phyloP scores from a whole-genome alignment of 768 basidiomycete genomes.

The Lenzites betulinus region DNA sequence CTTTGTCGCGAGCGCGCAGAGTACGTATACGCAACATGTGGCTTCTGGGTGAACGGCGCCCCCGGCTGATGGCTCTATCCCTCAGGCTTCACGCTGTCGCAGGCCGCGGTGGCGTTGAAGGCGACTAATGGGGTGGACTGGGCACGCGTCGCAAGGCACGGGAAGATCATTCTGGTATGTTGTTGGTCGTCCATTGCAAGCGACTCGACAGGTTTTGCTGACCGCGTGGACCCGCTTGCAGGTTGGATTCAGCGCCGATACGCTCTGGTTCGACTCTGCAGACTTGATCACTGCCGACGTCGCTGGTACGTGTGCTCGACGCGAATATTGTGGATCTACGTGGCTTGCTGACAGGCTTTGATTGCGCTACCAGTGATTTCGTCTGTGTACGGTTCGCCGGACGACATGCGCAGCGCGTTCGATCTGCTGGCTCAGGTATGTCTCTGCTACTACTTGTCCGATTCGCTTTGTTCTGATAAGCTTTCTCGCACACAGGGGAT shows the following conservation, averaged over 20 bases:
- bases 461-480: too few relatives aligned
- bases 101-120: neutral
- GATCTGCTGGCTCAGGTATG: neutral
- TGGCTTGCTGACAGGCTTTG: neutral
- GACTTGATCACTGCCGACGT: neutral
- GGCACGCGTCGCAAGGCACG: neutral
- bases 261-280: neutral
- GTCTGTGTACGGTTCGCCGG: neutral
- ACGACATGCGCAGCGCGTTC: neutral
- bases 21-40: slow-evolving; percentile 23
- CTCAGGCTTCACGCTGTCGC: slow-evolving; percentile 6
- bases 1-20: slow-evolving; percentile 26
- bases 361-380: neutral
- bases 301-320: neutral
- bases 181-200: neutral
- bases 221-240: neutral
- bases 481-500: neutral
- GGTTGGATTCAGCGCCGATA: slow-evolving; percentile 3
- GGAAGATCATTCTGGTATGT: slow-evolving; percentile 8
- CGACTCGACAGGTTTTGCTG: neutral
- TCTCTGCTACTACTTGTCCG: too few relatives aligned
- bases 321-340: too few relatives aligned
- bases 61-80: neutral
- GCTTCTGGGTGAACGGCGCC: too few relatives aligned
- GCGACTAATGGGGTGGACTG: neutral